phyloP scores from a whole-genome alignment of 108 stramenopile species.

The Chaetoceros tenuissimus region DNA sequence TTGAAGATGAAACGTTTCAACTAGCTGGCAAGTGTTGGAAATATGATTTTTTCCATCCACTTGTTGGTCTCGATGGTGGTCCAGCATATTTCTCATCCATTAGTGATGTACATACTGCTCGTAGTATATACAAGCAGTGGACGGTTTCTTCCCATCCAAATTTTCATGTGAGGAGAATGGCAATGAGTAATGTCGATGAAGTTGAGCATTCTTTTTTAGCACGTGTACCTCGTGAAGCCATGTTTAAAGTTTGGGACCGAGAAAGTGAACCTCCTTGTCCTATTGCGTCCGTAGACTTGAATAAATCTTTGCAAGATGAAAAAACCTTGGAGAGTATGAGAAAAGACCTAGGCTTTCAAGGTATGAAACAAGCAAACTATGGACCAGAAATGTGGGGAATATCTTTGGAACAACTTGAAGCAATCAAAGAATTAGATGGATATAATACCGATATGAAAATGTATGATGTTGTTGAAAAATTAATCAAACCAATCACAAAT shows the following conservation, averaged over 20 bases:
- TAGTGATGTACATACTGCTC: neutral
- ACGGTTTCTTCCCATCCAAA: neutral
- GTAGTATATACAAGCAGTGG: neutral
- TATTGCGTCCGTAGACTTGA: too few relatives aligned
- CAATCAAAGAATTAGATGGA: neutral
- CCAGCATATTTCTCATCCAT: neutral
- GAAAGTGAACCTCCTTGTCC: neutral
- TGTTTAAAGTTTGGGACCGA: neutral
- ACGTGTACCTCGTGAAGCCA: neutral
- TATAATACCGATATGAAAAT: neutral
- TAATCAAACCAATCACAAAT: neutral
- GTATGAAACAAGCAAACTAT: neutral
- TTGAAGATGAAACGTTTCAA: neutral
- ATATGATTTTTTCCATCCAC: neutral
- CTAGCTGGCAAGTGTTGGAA: neutral
- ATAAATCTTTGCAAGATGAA: too few relatives aligned
- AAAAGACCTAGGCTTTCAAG: too few relatives aligned
- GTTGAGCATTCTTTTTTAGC: neutral
- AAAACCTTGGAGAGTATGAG: too few relatives aligned
- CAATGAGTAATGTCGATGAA: neutral
- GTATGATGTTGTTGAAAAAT: neutral
- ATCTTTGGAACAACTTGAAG: neutral
- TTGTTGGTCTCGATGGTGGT: neutral
- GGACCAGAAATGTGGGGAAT: neutral
- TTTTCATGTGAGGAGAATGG: neutral